Conservation (phyloP, 2,329 filamentous ascomycete genomes). For the Claviceps monticola region DNA sequence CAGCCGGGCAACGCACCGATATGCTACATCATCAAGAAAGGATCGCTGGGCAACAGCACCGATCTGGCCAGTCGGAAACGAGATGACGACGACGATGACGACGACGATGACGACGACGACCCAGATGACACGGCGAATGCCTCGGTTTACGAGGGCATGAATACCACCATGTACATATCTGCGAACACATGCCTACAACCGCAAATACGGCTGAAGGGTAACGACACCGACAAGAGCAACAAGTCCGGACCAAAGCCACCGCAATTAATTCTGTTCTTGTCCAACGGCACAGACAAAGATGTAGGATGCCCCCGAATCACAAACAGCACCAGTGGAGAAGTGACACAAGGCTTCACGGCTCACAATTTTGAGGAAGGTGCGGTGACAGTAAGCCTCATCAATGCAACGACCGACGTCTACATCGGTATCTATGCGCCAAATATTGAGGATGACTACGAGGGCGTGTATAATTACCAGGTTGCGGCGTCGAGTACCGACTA, state of each 20-base stretch:
- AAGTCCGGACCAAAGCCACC: constrained; percentile 31
- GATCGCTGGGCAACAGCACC: constrained; percentile 13
- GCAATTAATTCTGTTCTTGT: constrained; percentile 69
- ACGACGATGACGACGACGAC: not conserved
- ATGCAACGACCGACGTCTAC: constrained; percentile 54
- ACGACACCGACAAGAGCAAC: not conserved
- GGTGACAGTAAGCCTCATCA: constrained; percentile 44
- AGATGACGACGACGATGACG: not conserved
- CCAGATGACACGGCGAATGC: not conserved
- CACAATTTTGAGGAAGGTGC: constrained; percentile 51
- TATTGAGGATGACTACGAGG: constrained; percentile 42
- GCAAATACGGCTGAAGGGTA: constrained; percentile 4
- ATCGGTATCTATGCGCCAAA: constrained; percentile 62
- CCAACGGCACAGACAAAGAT: constrained; percentile 28
- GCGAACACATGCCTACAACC: constrained; percentile 80
- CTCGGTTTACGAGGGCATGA: not conserved
- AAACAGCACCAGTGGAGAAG: constrained; percentile 9
- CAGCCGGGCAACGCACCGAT: constrained; percentile 42
- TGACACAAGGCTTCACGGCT: constrained; percentile 17
- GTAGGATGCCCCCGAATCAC: constrained; percentile 16
- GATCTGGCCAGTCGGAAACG: constrained; percentile 2
- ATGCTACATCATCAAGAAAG: constrained; percentile 22
- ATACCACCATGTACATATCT: constrained; percentile 57
- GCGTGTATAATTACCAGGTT: constrained; percentile 66
- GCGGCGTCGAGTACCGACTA: constrained; percentile 68